Percentiles rank a stretch among this genome's conserved stretches.
Evolutionary conservation across 495 filamentous ascomycete species (phyloP).

Genomic region (Durotheca rogersii): DNA sequence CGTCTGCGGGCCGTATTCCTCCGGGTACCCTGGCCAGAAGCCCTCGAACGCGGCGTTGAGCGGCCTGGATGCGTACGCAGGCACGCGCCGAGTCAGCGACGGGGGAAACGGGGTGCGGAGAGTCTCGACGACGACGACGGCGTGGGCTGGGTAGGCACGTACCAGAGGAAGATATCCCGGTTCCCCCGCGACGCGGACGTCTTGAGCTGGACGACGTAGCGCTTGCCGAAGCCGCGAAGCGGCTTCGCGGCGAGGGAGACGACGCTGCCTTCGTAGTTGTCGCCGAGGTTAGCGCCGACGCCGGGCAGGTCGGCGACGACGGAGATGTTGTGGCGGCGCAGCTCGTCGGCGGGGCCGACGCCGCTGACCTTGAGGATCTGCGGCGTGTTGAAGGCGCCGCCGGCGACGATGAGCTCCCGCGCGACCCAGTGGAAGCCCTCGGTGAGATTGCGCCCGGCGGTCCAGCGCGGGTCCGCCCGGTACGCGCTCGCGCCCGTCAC

Average conservation of each 20-base stretch:
- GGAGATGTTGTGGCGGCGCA: conserved; percentile 49
- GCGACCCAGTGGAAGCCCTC: conserved; percentile 23
- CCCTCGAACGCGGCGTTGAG: conserved; percentile 38
- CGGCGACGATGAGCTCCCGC: conserved; percentile 54
- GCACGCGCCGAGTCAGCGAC: no score
- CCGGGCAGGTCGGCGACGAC: conserved; percentile 51
- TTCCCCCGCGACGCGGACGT: conserved; percentile 29
- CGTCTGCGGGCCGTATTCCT: conserved; percentile 15
- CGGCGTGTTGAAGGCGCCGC: conserved; percentile 58
- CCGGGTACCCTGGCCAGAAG: conserved; percentile 37
- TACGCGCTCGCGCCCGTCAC: conserved; percentile 41
- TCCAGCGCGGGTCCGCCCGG: conserved; percentile 42
- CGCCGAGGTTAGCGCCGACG: conserved; percentile 57
- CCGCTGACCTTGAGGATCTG: conserved; percentile 58
- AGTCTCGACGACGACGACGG: no score
- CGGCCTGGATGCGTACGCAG: conserved; percentile 27
- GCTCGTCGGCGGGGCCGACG: conserved; percentile 53
- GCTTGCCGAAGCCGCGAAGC: conserved; percentile 10
- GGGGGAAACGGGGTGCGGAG: no score
- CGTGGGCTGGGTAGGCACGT: not conserved
- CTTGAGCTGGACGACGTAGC: conserved; percentile 33
- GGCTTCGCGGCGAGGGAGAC: conserved; percentile 26
- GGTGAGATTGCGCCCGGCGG: conserved; percentile 27
- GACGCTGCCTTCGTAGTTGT: conserved; percentile 50
- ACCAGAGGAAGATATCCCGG: conserved; percentile 29